Evolutionary conservation across 148 eudicot species (phyloP).

Genomic region (Vaccinium darrowii): DNA sequence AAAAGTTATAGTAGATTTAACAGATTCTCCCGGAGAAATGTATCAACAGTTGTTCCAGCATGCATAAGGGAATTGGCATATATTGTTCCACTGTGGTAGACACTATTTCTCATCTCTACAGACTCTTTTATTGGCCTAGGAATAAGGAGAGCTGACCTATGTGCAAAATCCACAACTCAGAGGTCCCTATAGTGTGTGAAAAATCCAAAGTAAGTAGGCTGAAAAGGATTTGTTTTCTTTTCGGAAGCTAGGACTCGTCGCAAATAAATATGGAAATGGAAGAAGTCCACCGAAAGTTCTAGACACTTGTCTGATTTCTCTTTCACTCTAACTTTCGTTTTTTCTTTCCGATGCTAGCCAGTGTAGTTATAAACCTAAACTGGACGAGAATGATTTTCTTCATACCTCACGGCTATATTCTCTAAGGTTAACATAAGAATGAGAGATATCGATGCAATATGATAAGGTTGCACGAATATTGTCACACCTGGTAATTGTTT

Average conservation of each 20-base stretch:
- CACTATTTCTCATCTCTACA: conserved; percentile 97
- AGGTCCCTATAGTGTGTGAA: neutral
- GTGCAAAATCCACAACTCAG: neutral
- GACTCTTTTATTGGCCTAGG: conserved; percentile 95
- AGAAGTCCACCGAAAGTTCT: neutral
- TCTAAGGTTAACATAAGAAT: conserved; percentile 68
- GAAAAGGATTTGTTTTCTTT: neutral
- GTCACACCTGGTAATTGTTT: conserved; percentile 75
- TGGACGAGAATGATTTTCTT: neutral
- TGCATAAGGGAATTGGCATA: conserved; percentile 98
- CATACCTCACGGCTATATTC: conserved; percentile 70
- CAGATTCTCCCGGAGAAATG: conserved; percentile 94
- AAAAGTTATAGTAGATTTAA: conserved; percentile 28
- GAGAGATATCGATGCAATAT: conserved; percentile 61
- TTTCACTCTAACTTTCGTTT: neutral
- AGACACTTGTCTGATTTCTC: neutral
- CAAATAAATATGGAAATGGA: neutral
- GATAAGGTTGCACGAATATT: conserved; percentile 44
- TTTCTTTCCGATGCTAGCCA: neutral
- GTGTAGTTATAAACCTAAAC: neutral
- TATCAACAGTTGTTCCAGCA: conserved; percentile 98
- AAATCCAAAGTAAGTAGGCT: neutral
- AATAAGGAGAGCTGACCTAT: conserved; percentile 93
- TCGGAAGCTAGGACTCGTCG: neutral
- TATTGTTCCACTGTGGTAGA: conserved; percentile 96